A percentile compares a stretch with the other conserved stretches of the same genome.
These are phyloP conservation scores for Apiospora rasikravindrae DNA, from an alignment of 2,329 filamentous ascomycete species.

Conservation along the genomic window DNA sequence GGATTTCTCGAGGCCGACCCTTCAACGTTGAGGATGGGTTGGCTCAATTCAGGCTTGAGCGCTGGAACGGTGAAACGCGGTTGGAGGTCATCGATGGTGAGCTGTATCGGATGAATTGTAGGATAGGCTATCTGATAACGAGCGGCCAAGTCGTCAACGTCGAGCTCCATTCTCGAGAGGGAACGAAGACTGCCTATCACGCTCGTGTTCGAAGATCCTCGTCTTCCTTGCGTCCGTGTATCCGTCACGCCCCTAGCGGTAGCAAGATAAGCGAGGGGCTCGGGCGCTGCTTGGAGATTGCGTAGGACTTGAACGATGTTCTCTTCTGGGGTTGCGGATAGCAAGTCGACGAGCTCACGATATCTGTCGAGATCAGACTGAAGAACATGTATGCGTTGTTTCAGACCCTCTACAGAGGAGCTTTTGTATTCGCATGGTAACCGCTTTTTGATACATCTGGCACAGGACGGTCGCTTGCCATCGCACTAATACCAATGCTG, in stretches of 20 bases:
- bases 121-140: not conserved
- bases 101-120: not conserved
- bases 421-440: not conserved
- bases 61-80: not conserved
- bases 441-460: not conserved
- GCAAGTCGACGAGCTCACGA: not conserved
- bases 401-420: not conserved
- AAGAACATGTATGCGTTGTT: not conserved
- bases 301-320: not conserved
- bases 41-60: not conserved
- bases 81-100: not conserved
- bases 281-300: not conserved
- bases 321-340: not conserved
- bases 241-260: not conserved
- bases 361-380: not conserved
- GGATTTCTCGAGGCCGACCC: not conserved
- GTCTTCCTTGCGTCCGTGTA: not conserved
- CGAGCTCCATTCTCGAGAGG: not conserved
- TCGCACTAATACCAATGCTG: not conserved
- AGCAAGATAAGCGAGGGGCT: not conserved
- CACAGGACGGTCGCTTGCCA: not conserved
- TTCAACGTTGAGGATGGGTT: not conserved
- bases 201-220: not conserved
- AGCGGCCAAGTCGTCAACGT: not conserved
- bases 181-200: not conserved